Base-by-base conservation (phyloP, 2,329 filamentous ascomycete species). In the Clathrospora elynae region DNA sequence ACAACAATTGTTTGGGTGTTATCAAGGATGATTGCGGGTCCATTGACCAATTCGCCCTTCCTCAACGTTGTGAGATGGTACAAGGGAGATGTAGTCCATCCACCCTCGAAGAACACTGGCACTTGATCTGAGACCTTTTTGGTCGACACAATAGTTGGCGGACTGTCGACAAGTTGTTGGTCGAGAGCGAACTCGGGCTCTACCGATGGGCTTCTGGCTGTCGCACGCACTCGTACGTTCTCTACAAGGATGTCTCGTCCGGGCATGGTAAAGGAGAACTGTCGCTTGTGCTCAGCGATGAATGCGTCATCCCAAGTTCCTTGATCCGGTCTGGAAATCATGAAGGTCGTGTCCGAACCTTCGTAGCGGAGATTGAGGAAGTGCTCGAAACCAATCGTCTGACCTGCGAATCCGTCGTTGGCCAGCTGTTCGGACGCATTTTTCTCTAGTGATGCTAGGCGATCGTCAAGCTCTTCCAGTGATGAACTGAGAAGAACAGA, bases 371-470 rank as follows among this genome's bases (percentile, higher is more conserved):
- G 68, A 46, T 74, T 75, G 11, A 76, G 57, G 45, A 72, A 76
- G 4, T 59, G 54, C 25, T 74, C 64, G 25, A 58, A 56, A 2
- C 35, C 39, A 19, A 61, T 50, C 5, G 42, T 34, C 6, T 48
- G 37, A 0, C 31, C 34, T 0, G 42, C 20, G 8, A 91, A 90
- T 0, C 87, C 87, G 66, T 91, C 87, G 2, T 83, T 82, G 13
- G 72, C 71, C 3, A 92, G 73, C 1, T 81, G 77, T 16, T 75
- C 68, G 2, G 76, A 75, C 0, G 86, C 86, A 55, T 81, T 83
- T 11, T 79, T 75, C 67, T 84, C 86, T 25, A 92, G 75, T 41
- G 83, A 25, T 6, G 86, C 83, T 57, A 90, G 87, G 4, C 40
- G 24, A 14, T 36, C 34, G 14, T 47, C 37, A n/a, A 42, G 31